phyloP scores from a whole-genome alignment of 768 basidiomycete genomes.

The Xerocomus potaroensis region DNA sequence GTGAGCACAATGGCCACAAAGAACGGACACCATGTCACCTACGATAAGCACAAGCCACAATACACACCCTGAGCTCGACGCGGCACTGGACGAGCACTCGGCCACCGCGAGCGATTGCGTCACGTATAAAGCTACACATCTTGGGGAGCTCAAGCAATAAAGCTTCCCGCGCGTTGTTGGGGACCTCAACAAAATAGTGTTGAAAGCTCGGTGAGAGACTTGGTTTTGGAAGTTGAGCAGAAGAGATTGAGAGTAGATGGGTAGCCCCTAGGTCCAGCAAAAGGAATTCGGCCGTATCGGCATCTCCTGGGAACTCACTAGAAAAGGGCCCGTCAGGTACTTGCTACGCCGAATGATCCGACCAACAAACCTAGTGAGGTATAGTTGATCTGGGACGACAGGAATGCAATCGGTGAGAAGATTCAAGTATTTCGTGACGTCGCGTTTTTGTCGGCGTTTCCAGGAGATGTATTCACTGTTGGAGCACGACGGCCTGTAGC shows the following conservation, averaged over 20 bases:
- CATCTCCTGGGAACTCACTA: constrained; percentile 56
- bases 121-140: constrained; percentile 42
- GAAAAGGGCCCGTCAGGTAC: neutral
- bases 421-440: constrained; percentile 50
- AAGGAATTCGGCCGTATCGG: constrained; percentile 45
- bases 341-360: neutral
- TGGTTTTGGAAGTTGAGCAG: constrained; percentile 40
- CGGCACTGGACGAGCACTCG: constrained; percentile 52
- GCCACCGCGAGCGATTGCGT: constrained; percentile 39
- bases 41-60: constrained; percentile 52
- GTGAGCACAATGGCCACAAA: constrained; percentile 1
- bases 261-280: constrained; percentile 49
- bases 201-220: constrained; percentile 29
- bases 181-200: constrained; percentile 42
- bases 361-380: constrained; percentile 44
- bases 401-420: constrained; percentile 48
- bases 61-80: constrained; percentile 52
- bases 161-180: constrained; percentile 35
- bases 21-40: constrained; percentile 16
- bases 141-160: constrained; percentile 45
- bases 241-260: constrained; percentile 51
- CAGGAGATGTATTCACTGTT: constrained; percentile 51
- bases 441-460: constrained; percentile 52
- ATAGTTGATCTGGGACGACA: constrained; percentile 46
- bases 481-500: constrained; percentile 39